Evolutionary conservation across 495 filamentous ascomycete genomes (phyloP).

Genomic region (Aspergillus cavernicola): DNA sequence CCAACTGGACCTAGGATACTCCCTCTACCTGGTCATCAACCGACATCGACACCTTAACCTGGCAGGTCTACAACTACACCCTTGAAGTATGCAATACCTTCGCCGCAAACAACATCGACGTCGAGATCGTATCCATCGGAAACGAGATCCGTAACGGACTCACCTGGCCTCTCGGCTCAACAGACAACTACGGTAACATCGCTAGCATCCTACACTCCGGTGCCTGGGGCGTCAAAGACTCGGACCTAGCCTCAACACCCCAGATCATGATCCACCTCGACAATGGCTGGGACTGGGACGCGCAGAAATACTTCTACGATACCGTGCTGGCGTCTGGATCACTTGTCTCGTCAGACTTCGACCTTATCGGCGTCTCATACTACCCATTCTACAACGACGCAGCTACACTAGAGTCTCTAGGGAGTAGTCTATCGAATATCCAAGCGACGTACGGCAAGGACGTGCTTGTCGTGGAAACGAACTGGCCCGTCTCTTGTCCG

Average conservation of each 20-base stretch:
- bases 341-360: constrained; percentile 54
- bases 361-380: constrained; percentile 67
- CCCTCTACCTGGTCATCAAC: constrained; percentile 59
- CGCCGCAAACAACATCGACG: constrained; percentile 47
- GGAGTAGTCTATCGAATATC: constrained; percentile 55
- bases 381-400: constrained; percentile 61
- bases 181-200: constrained; percentile 52
- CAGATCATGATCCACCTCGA: constrained; percentile 69
- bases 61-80: constrained; percentile 66
- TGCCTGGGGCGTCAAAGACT: constrained; percentile 59
- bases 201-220: constrained; percentile 60
- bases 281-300: constrained; percentile 64
- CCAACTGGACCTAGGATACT: constrained; percentile 30
- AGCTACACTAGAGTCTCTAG: constrained; percentile 54
- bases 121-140: constrained; percentile 62
- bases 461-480: constrained; percentile 60
- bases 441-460: constrained; percentile 55
- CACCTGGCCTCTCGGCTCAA: constrained; percentile 59
- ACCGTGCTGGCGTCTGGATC: constrained; percentile 50
- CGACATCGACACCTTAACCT: constrained; percentile 52
- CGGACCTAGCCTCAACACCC: constrained; percentile 49
- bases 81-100: constrained; percentile 57
- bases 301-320: constrained; percentile 62
- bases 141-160: constrained; percentile 66
- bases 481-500: constrained; percentile 63